Percentiles rank a stretch among this genome's conserved stretches.
Evolutionary conservation across 23 red algal species (phyloP).

Genomic region (Rhodosorus marinus): DNA sequence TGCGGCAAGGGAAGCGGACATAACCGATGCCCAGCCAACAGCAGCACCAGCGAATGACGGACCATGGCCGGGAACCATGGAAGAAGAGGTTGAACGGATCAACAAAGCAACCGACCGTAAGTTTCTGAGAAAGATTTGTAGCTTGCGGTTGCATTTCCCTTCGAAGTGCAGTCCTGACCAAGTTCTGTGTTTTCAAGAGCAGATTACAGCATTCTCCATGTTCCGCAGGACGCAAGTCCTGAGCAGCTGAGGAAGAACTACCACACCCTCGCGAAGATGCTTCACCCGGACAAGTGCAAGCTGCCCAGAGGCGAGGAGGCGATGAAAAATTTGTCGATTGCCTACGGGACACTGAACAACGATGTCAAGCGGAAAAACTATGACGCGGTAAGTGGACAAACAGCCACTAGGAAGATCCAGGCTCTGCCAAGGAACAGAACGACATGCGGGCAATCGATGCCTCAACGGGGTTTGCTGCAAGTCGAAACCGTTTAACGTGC

Average conservation of each 20-base stretch:
- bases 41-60: background rate
- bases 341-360: conserved; percentile 81
- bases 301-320: conserved; percentile 54
- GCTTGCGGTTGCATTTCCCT: too few relatives aligned
- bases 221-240: conserved; percentile 23
- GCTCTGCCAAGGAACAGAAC: too few relatives aligned
- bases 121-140: too few relatives aligned
- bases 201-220: conserved; percentile 75
- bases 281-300: conserved; percentile 93
- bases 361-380: conserved; percentile 78
- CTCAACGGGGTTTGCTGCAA: too few relatives aligned
- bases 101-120: too few relatives aligned
- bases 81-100: conserved; percentile 52
- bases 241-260: conserved; percentile 89
- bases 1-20: background rate
- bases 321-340: conserved; percentile 62
- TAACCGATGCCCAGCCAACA: background rate
- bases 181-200: conserved; percentile 25
- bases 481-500: too few relatives aligned
- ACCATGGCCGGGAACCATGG: conserved; percentile 13
- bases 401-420: too few relatives aligned
- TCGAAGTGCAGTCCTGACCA: too few relatives aligned
- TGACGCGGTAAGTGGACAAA: too few relatives aligned
- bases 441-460: too few relatives aligned
- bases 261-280: conserved; percentile 51